phyloP scores from a whole-genome alignment of 1,139 yeast genomes.

The Debaryomycetaceae sp. region DNA sequence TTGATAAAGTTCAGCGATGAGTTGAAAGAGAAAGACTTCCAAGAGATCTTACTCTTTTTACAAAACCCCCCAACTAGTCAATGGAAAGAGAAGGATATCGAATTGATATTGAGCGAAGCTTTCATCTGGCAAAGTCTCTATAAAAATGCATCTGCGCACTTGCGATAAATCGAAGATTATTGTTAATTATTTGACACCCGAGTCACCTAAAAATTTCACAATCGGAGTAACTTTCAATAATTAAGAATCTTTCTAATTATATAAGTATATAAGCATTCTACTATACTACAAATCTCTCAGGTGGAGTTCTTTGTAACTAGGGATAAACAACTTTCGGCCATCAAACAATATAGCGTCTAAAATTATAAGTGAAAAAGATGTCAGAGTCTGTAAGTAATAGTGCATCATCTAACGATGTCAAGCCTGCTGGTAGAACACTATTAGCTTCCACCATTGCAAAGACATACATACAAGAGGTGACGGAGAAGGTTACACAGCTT shows the following conservation, averaged over 20 bases:
- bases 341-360: too few relatives aligned
- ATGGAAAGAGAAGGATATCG: constrained; percentile 91
- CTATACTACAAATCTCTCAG: not conserved
- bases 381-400: not conserved
- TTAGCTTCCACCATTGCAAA: constrained; percentile 88
- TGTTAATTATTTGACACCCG: constrained; percentile 4
- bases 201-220: constrained; percentile 6
- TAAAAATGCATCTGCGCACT: constrained; percentile 83
- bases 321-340: too few relatives aligned
- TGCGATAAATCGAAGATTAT: constrained; percentile 27
- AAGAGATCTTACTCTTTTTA: constrained; percentile 84
- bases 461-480: constrained; percentile 70
- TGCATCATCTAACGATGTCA: constrained; percentile 8
- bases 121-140: constrained; percentile 94
- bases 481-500: constrained; percentile 51
- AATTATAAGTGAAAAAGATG: too few relatives aligned
- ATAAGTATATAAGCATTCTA: not conserved
- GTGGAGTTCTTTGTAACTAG: too few relatives aligned
- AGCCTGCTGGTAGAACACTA: constrained; percentile 72
- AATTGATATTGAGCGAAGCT: constrained; percentile 89
- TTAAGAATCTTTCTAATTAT: not conserved
- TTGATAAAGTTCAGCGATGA: constrained; percentile 80
- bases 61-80: constrained; percentile 82
- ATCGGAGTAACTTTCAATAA: not conserved
- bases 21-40: constrained; percentile 85